Evolutionary conservation across 495 filamentous ascomycete species (phyloP), one percentile per base, ranked within the genome.

Genomic region (Penicillium pulvis): DNA sequence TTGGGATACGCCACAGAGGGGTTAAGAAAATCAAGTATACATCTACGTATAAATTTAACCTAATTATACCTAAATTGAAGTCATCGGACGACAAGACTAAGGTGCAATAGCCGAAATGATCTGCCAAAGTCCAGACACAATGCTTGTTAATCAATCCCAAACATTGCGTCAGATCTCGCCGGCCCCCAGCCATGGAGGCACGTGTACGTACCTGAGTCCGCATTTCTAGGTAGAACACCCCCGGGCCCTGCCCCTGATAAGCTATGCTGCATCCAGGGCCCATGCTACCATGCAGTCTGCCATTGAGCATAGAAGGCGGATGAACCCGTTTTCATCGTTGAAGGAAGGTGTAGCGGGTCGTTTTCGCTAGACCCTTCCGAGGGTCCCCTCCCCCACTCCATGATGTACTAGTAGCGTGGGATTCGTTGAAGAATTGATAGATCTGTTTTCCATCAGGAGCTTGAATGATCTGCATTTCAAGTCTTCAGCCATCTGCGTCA

Each of bases 1-100:
- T 47, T 47, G 20, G 44, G 20, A 14, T 14, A 47, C 19, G 44
- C 44, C 44, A 47, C 19, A 47, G 44, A 47, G 44, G 44, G 44
- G 44, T 47, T 14, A 23, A 45, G n/a, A 20, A 12, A 10, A 45
- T 1, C 28, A 28, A 23, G 28, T 28, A 36, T 36, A 36, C 33
- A 12, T 36, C 33, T 36, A 4, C 4, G 10, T 12, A 1, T 12
- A 14, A 10, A 42, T 16, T 14, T 17, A 23, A 42, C 28, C 28
- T 28, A 28, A 0, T 7, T 28, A 3, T 28, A 5, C 28, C 6
- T 28, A 28, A 28, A 28, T 28, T 28, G 28, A 28, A 28, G 28
- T 7, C 28, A 28, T 7, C 28, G 6, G 28, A 7, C 28, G 33
- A 36, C 1, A 36, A 36, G 33, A 36, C 33, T 36, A 1, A 12